Evolutionary conservation across 129 eudicot species (phyloP).

Genomic region (Escallonia rubra): DNA sequence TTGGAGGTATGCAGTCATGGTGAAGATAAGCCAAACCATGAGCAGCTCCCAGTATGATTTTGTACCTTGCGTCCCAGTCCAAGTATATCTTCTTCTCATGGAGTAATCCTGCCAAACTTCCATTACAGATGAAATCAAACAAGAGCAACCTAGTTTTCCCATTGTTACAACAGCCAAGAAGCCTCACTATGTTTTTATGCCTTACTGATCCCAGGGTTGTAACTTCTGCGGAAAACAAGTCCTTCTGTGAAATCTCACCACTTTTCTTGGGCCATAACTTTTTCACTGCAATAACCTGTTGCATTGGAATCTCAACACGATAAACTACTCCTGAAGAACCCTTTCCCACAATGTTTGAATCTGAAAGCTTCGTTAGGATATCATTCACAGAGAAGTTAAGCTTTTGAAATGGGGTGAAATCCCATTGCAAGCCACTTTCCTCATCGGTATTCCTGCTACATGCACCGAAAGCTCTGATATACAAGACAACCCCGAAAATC

Average conservation of each 20-base stretch:
- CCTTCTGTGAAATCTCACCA: constrained; percentile 32
- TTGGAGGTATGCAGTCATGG: constrained; percentile 62
- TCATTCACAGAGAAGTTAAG: constrained; percentile 38
- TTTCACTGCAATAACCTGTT: constrained; percentile 46
- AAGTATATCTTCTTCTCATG: constrained; percentile 37
- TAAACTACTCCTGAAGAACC: constrained; percentile 56
- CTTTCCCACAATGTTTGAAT: constrained; percentile 47
- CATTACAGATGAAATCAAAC: constrained; percentile 56
- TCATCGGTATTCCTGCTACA: constrained; percentile 22
- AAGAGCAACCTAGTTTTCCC: constrained; percentile 43
- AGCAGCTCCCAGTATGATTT: constrained; percentile 48
- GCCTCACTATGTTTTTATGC: constrained; percentile 55
- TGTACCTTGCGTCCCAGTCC: constrained; percentile 59
- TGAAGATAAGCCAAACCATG: constrained; percentile 59
- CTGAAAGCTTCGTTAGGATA: constrained; percentile 32
- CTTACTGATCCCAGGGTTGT: constrained; percentile 44
- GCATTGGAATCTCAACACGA: constrained; percentile 38
- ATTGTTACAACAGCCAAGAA: constrained; percentile 52
- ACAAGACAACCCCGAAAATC: constrained; percentile 14
- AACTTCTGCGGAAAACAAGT: constrained; percentile 58
- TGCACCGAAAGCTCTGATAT: constrained; percentile 16
- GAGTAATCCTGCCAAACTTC: constrained; percentile 47
- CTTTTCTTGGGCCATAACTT: constrained; percentile 44
- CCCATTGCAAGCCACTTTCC: constrained; percentile 44
- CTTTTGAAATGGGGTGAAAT: constrained; percentile 52